These are phyloP conservation scores for Linderniella brevidens DNA, from an alignment of 257 asterid species.

Conservation along the genomic window DNA sequence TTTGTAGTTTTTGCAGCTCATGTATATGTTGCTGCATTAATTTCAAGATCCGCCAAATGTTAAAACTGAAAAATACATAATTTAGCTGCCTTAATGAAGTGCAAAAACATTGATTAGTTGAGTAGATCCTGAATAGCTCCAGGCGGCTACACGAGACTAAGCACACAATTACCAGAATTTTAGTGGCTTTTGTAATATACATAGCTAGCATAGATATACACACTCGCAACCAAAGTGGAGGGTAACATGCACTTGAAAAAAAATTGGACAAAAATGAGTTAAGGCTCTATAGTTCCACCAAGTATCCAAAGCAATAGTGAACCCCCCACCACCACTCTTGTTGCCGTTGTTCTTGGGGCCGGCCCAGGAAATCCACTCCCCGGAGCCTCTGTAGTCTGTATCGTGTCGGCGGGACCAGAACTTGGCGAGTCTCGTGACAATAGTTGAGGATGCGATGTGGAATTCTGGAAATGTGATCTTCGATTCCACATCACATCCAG, in stretches of 20 bases:
- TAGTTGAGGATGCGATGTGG: slow-evolving; percentile 81
- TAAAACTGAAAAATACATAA: no score
- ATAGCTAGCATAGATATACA: slow-evolving; percentile 41
- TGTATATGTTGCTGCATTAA: no score
- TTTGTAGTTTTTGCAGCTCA: no score
- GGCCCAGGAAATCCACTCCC: slow-evolving; percentile 27
- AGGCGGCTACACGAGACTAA: no score
- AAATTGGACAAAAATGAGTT: slow-evolving; percentile 84
- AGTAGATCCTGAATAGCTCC: no score
- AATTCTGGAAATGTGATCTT: slow-evolving; percentile 77
- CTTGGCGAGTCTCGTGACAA: slow-evolving; percentile 74
- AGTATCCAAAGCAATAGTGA: slow-evolving; percentile 76
- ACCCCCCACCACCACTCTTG: slow-evolving; percentile 58
- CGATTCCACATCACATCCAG: slow-evolving; percentile 85
- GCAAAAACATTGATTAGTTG: no score
- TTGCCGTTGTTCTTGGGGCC: slow-evolving; percentile 25
- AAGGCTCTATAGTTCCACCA: slow-evolving; percentile 86
- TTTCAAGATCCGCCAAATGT: no score
- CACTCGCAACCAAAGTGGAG: slow-evolving; percentile 72
- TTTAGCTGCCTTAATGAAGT: no score
- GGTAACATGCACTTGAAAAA: slow-evolving; percentile 60
- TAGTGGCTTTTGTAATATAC: slow-evolving; percentile 23
- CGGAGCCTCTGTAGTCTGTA: slow-evolving; percentile 20
- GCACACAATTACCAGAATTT: no score
- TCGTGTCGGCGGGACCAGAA: slow-evolving; percentile 28